Base-by-base conservation (phyloP, 208 protist genomes). In the Phytomonas sp. region DNA sequence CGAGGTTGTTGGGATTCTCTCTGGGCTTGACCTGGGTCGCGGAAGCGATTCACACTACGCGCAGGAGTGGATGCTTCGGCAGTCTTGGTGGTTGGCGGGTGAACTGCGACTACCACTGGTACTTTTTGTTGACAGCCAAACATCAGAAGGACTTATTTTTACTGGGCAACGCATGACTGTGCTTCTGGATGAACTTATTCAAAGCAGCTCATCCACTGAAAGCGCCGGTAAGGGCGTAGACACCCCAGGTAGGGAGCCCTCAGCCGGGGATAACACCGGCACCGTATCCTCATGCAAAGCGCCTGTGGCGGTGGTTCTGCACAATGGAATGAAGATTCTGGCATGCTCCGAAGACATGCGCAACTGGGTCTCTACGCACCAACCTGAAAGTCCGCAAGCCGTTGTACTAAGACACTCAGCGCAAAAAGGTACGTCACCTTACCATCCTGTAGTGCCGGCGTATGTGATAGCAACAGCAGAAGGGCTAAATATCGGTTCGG, bases 21-120 rank as follows among this genome's bases (percentile, higher is more conserved):
- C 82, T 10, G 87, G 87, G 3, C 70, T 95, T 26, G 86, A 92
- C 70, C 78, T 87, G 29, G 71, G 69, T 19, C 87, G 87, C 42
- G 83, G 88, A 40, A 67, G 59, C 67, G 80, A 77, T 60, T 92
- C 87, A 19, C 86, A 92, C 74, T 91, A 88, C 73, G 77, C 83
- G 2, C 90, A 95, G 79, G 90, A 95, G 67, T 77, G 71, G 36
- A 66, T 90, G 11, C 49, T 92, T 36, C 45, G 68, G 30, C 72
- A 82, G 63, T 81, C 80, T 36, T 93, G 78, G 76, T 52, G 72
- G 2, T 68, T 84, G 2, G 87, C 87, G 12, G 84, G 73, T 11
- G 67, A 70, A 19, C 76, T 83, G 52, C 73, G 70, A 23, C 67
- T 91, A 10, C 86, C 87, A 34, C 74, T 92, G 32, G 76, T 92